Evolutionary conservation across 1,284 basidiomycete genomes (phyloP).

Genomic region (Anthracocystis walkeri): DNA sequence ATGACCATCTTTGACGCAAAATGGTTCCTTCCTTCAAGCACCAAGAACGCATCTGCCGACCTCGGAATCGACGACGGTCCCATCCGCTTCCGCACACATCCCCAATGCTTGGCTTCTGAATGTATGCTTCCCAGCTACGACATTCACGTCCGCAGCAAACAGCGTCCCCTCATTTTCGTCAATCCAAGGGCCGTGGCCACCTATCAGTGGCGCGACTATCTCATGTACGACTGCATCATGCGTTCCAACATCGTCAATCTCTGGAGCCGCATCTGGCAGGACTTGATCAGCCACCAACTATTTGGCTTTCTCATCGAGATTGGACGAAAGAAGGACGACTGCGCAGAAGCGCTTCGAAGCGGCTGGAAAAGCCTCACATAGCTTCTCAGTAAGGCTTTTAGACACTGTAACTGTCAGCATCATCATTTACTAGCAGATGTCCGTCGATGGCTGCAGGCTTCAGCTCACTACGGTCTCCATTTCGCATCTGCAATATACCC

Average conservation of each 20-base stretch:
- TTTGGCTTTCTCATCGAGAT: conserved; percentile 50
- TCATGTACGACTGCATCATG: conserved; percentile 54
- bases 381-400: neutral
- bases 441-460: neutral
- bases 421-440: too few relatives aligned
- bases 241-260: conserved; percentile 50
- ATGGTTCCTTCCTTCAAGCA: conserved; percentile 67
- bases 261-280: conserved; percentile 57
- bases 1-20: conserved; percentile 73
- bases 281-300: conserved; percentile 48
- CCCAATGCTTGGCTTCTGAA: conserved; percentile 73
- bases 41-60: conserved; percentile 47
- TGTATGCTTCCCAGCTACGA: conserved; percentile 75
- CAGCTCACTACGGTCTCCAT: neutral
- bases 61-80: conserved; percentile 62
- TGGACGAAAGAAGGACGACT: conserved; percentile 40
- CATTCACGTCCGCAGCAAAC: conserved; percentile 69
- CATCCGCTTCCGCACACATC: conserved; percentile 72
- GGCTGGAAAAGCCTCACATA: conserved; percentile 25
- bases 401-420: neutral
- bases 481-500: conserved; percentile 5
- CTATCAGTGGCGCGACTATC: conserved; percentile 48
- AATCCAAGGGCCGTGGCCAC: conserved; percentile 69
- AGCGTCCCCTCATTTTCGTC: conserved; percentile 71
- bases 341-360: conserved; percentile 23